These are phyloP conservation scores for Cadophora sp. DNA, from an alignment of 2,329 filamentous ascomycete genomes.

Conservation along the genomic window DNA sequence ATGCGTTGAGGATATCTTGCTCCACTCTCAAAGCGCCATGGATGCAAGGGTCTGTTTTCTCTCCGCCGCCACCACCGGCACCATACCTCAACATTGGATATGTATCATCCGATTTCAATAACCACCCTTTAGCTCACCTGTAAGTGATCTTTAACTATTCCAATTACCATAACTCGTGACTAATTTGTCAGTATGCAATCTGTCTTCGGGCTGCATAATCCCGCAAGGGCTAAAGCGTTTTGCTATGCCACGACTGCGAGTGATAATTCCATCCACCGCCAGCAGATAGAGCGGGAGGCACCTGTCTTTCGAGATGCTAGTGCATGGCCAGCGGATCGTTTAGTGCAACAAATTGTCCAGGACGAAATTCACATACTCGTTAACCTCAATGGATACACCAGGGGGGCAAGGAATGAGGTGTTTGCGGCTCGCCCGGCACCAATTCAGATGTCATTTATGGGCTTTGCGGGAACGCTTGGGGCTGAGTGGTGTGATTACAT, in stretches of 20 bases:
- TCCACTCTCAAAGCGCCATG: conserved; percentile 87
- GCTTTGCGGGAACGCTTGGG: conserved; percentile 92
- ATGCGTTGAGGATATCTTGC: conserved; percentile 90
- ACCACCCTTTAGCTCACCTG: conserved; percentile 93
- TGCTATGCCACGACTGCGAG: conserved; percentile 96
- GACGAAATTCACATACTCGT: conserved; percentile 94
- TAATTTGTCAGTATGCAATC: conserved; percentile 79
- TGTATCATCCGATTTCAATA: conserved; percentile 98
- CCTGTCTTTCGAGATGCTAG: conserved; percentile 91
- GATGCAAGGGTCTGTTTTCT: conserved; percentile 81
- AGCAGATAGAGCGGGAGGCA: conserved; percentile 91
- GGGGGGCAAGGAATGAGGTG: conserved; percentile 95
- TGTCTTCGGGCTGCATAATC: conserved; percentile 90
- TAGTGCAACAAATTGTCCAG: conserved; percentile 84
- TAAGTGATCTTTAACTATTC: conserved; percentile 46
- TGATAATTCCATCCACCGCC: conserved; percentile 86
- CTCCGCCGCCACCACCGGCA: conserved; percentile 81
- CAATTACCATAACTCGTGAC: conserved; percentile 7
- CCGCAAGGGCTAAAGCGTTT: conserved; percentile 76
- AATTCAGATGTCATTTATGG: conserved; percentile 99
- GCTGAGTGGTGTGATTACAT: conserved; percentile 99
- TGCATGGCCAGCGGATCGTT: conserved; percentile 80
- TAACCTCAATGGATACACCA: conserved; percentile 97
- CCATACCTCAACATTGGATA: conserved; percentile 93
- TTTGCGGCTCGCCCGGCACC: conserved; percentile 94